Conservation (phyloP, 495 filamentous ascomycete species). For the Talaromyces trachyspermus region DNA sequence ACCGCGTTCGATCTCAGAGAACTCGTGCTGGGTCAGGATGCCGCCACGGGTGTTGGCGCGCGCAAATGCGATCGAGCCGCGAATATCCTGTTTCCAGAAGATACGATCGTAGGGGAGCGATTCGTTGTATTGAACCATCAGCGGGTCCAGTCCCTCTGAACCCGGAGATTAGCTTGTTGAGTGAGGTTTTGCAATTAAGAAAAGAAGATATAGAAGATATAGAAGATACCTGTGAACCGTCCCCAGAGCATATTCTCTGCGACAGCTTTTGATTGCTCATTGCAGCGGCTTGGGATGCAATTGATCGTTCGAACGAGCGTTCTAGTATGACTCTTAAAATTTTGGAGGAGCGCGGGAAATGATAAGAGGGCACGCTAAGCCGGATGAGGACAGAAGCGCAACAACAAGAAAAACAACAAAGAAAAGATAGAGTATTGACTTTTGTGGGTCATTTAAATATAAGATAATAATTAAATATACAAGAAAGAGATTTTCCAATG, state of each 20-base stretch:
- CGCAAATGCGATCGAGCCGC: conserved; percentile 78
- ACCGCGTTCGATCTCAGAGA: conserved; percentile 67
- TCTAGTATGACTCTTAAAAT: conserved; percentile 3
- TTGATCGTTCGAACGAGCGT: conserved; percentile 1
- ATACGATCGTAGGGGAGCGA: conserved; percentile 77
- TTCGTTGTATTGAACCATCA: conserved; percentile 86
- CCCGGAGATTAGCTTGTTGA: conserved; percentile 4
- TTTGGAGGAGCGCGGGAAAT: neutral
- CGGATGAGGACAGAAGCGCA: neutral
- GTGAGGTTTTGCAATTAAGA: neutral
- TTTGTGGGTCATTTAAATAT: too few species aligned
- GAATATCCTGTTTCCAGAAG: conserved; percentile 75
- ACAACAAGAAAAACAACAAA: too few species aligned
- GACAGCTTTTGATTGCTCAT: conserved; percentile 38
- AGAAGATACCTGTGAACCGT: conserved; percentile 60
- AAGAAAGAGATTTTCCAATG: too few species aligned
- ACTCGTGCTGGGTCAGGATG: conserved; percentile 70
- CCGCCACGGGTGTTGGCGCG: conserved; percentile 70
- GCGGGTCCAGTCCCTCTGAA: conserved; percentile 68
- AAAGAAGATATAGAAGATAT: conserved; percentile 15
- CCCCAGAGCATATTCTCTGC: conserved; percentile 70
- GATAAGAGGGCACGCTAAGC: conserved; percentile 3
- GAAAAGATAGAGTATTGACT: too few species aligned
- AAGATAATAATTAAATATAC: too few species aligned
- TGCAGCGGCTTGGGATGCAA: conserved; percentile 13